A percentile compares a stretch with the other conserved stretches of the same genome.
These are phyloP conservation scores for Aspergillus sp. DNA, from an alignment of 2,329 filamentous ascomycete species.

Conservation along the genomic window DNA sequence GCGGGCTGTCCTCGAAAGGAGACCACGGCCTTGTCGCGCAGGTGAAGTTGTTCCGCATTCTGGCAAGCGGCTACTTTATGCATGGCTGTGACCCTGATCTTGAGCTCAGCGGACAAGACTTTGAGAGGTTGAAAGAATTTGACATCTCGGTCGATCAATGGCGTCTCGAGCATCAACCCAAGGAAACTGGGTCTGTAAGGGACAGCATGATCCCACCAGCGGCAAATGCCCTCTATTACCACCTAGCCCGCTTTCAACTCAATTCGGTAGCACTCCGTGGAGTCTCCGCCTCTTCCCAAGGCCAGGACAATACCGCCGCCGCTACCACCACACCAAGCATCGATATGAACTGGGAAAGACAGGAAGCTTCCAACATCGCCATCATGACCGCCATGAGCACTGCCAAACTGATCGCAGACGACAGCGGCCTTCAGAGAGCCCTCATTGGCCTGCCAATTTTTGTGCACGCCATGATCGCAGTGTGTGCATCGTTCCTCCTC, in stretches of 20 bases:
- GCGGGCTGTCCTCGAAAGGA: slow-evolving; percentile 47
- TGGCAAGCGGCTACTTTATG: slow-evolving; percentile 54
- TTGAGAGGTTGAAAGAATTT: slow-evolving; percentile 42
- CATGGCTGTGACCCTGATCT: slow-evolving; percentile 56
- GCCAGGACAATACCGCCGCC: background rate
- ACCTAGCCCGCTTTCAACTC: slow-evolving; percentile 50
- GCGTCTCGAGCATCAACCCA: slow-evolving; percentile 38
- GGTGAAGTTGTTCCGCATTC: slow-evolving; percentile 55
- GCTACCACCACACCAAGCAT: background rate
- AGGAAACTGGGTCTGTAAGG: slow-evolving; percentile 31
- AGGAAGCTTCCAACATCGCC: slow-evolving; percentile 29
- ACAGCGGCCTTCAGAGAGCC: slow-evolving; percentile 42
- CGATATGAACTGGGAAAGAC: slow-evolving; percentile 24
- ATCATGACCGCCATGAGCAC: slow-evolving; percentile 43
- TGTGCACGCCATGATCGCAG: slow-evolving; percentile 34
- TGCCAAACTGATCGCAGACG: slow-evolving; percentile 41
- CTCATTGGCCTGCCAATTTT: slow-evolving; percentile 40
- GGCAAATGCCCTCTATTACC: slow-evolving; percentile 8
- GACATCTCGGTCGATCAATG: slow-evolving; percentile 47
- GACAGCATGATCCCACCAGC: slow-evolving; percentile 28
- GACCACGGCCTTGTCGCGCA: slow-evolving; percentile 56
- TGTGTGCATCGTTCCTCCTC: slow-evolving; percentile 34
- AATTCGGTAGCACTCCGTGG: slow-evolving; percentile 36
- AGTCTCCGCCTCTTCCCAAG: slow-evolving; percentile 33
- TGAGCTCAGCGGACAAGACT: slow-evolving; percentile 49